Base-by-base conservation (phyloP, 495 filamentous ascomycete species). In the Eremomyces bilateralis region DNA sequence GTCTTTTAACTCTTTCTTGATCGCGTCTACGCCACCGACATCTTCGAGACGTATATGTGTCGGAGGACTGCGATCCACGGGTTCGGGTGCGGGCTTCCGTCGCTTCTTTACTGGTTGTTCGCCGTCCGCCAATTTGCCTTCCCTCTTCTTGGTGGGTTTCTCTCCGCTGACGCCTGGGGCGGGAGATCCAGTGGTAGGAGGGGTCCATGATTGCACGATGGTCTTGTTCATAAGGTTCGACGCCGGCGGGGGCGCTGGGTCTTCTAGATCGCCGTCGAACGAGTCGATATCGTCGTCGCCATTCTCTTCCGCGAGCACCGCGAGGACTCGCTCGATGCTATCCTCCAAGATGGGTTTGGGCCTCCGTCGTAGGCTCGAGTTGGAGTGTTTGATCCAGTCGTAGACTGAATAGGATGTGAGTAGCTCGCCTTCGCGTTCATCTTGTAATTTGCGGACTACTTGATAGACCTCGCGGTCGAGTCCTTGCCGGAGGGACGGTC, bases 301-400 rank as follows among this genome's bases (percentile, higher is more conserved):
- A 31, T 58, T 45, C 36, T 90, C 79, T 40, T 71, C 64, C 33
- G 67, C 69, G 8, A 91, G 49, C 11, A 85, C 69, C 16, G 69
- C 69, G 20, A 97, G 59, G 1, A 90, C 79, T 15, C 81, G 62
- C 47, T 92, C 82, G 42, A 95, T 78, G 31, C 80, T 77, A 44
- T 82, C 74, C 49, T 92, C 78, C 11, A 97, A 55, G 11, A 73
- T 58, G 35, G 67, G 69, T 54, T 88, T 91, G 4, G 76, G 79
- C 42, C 73, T 73, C 11, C 83, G 61, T 30, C 77, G 80, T 24
- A 92, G 51, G 40, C 72, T 78, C 1, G 82, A 91, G 47, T 92
- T 93, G 3, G 80, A 90, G 41, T 60, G 60, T 45, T 80, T 78
- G 42, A 93, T 78, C 34, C 60, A 59, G 11, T 81, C 76, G 49